Conservation (phyloP, 1,139 yeast genomes). For the Suhomyces yuchorum region DNA sequence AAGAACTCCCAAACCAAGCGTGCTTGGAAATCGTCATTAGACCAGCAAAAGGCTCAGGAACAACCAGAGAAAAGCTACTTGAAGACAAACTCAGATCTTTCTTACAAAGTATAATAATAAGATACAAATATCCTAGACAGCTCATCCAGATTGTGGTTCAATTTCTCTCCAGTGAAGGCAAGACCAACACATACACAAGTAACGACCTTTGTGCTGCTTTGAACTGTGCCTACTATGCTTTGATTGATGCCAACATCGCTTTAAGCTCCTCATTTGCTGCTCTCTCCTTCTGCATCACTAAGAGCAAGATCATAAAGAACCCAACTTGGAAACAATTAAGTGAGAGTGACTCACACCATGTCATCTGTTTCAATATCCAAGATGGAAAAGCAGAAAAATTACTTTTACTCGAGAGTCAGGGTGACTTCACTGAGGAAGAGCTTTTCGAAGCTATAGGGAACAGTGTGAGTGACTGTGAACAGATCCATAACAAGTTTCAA, state of each 20-base stretch:
- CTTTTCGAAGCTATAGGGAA: conserved; percentile 50
- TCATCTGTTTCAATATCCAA: conserved; percentile 61
- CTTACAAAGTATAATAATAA: conserved; percentile 60
- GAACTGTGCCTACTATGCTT: conserved; percentile 71
- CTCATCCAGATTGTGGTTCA: conserved; percentile 87
- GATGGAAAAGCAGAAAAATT: conserved; percentile 56
- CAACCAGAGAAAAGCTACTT: conserved; percentile 74
- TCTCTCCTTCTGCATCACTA: conserved; percentile 42
- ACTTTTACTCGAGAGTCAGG: conserved; percentile 69
- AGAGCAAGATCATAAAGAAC: conserved; percentile 36
- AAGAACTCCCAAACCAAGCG: conserved; percentile 80
- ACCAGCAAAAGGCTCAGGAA: conserved; percentile 75
- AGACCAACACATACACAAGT: conserved; percentile 31
- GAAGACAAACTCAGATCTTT: conserved; percentile 72
- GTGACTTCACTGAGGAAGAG: conserved; percentile 62
- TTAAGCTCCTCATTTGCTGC: conserved; percentile 64
- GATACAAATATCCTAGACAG: conserved; percentile 79
- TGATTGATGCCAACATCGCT: conserved; percentile 79
- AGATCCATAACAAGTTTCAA: conserved; percentile 42
- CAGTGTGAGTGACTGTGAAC: conserved; percentile 50
- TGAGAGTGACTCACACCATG: conserved; percentile 60
- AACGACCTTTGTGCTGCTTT: conserved; percentile 71
- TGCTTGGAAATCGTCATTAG: conserved; percentile 79
- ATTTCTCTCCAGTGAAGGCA: conserved; percentile 62
- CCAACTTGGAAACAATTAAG: conserved; percentile 49